Evolutionary conservation across 169 alveolate genomes (phyloP).

Genomic region (Cyclospora cayetanensis): DNA sequence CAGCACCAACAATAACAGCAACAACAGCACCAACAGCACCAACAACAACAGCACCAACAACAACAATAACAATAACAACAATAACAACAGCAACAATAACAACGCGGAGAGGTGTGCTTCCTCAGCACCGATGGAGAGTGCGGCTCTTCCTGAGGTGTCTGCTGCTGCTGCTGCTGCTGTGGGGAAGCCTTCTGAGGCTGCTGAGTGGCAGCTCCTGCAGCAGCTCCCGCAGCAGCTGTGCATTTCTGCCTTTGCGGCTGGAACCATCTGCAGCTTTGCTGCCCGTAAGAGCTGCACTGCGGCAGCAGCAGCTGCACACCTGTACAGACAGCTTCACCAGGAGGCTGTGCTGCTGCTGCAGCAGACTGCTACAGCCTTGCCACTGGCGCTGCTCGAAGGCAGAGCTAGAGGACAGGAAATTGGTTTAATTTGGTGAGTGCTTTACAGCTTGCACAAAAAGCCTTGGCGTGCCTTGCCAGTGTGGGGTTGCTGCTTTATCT

Average conservation of each 20-base stretch:
- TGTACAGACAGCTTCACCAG: neutral
- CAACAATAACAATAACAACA: neutral
- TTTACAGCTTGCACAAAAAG: too few relatives aligned
- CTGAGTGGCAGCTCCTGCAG: neutral
- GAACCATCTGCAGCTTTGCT: constrained; percentile 15
- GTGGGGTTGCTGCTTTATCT: too few relatives aligned
- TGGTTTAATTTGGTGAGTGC: neutral
- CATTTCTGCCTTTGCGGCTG: constrained; percentile 19
- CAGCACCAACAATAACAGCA: neutral
- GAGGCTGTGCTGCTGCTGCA: constrained; percentile 23
- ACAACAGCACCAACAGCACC: neutral
- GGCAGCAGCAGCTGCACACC: neutral
- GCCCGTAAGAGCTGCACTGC: neutral
- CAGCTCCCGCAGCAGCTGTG: constrained; percentile 40
- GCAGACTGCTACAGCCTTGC: neutral
- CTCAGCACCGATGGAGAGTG: neutral
- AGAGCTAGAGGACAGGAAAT: constrained; percentile 40
- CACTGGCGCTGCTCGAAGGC: constrained; percentile 32
- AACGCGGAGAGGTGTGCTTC: neutral
- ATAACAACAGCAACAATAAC: neutral
- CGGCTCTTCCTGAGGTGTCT: neutral
- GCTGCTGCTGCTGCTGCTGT: neutral
- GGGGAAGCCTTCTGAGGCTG: neutral
- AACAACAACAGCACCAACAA: neutral
- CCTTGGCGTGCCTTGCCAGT: too few relatives aligned